phyloP scores from a whole-genome alignment of 352 stramenopile genomes.

The Hyphochytrium catenoides region DNA sequence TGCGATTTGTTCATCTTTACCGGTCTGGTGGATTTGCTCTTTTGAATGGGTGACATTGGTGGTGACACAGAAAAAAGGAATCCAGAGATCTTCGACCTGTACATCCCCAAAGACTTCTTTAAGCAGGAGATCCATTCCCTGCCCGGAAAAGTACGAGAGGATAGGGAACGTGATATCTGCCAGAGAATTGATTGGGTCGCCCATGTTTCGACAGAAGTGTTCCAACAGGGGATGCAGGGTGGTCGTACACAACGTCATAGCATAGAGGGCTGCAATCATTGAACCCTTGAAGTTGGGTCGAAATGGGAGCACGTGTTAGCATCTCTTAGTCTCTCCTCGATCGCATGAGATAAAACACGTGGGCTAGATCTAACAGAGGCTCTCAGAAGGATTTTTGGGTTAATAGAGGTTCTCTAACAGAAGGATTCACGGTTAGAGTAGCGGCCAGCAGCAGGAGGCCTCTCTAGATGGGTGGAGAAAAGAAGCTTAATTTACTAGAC shows the following conservation, averaged over 20 bases:
- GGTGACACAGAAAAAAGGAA: constrained; percentile 75
- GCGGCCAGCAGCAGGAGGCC: no score
- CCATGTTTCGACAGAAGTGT: constrained; percentile 35
- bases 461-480: no score
- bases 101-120: constrained; percentile 39
- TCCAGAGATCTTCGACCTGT: constrained; percentile 64
- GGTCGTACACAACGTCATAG: constrained; percentile 38
- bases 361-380: no score
- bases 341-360: no score
- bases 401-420: no score
- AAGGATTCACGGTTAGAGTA: no score
- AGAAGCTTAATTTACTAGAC: no score
- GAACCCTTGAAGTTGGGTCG: no score
- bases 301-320: no score
- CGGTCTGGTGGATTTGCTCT: constrained; percentile 60
- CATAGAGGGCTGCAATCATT: constrained; percentile 54
- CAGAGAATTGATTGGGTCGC: constrained; percentile 40
- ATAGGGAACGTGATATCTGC: constrained; percentile 62
- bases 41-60: constrained; percentile 69
- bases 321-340: no score
- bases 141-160: constrained; percentile 61
- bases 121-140: constrained; percentile 46
- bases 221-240: constrained; percentile 24
- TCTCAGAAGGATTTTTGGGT: no score
- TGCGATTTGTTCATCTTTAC: no score